Conservation (phyloP, 768 basidiomycete genomes). For the Kwoniella sp. region DNA sequence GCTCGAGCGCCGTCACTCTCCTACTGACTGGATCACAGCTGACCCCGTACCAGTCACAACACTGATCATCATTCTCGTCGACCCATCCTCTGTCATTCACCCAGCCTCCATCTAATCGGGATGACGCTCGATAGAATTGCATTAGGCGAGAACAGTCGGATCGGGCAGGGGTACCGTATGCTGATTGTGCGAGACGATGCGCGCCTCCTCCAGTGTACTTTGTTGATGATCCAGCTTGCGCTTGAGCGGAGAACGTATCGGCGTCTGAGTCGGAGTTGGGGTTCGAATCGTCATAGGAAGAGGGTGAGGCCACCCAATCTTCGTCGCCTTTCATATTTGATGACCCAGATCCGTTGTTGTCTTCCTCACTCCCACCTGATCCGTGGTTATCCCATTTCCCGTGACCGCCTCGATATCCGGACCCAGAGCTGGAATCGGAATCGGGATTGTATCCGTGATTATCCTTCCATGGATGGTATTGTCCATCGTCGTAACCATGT, state of each 20-base stretch:
- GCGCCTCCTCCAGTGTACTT: conserved; percentile 4
- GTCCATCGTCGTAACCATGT: conserved; percentile 10
- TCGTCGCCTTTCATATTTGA: not conserved
- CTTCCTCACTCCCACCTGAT: not conserved
- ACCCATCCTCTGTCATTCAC: conserved; percentile 16
- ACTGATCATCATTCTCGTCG: conserved; percentile 13
- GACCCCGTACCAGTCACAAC: conserved; percentile 35
- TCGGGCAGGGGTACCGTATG: conserved; percentile 4
- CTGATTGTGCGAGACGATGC: conserved; percentile 9
- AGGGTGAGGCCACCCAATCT: not conserved
- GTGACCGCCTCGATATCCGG: too few relatives aligned
- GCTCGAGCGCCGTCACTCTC: conserved; percentile 18
- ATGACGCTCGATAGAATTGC: conserved; percentile 14
- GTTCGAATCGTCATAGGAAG: not conserved
- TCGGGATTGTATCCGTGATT: too few relatives aligned
- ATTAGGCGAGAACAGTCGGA: conserved; percentile 15
- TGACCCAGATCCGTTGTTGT: not conserved
- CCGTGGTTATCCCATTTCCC: not conserved
- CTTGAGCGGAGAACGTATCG: not conserved
- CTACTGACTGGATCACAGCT: conserved; percentile 20
- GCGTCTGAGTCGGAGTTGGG: conserved; percentile 1
- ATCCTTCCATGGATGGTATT: conserved; percentile 8
- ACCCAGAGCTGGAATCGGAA: too few relatives aligned
- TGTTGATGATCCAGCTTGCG: not conserved
- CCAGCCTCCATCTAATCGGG: conserved; percentile 6